Evolutionary conservation across 2,329 filamentous ascomycete species (phyloP).

Genomic region (Helminthosporium solani): DNA sequence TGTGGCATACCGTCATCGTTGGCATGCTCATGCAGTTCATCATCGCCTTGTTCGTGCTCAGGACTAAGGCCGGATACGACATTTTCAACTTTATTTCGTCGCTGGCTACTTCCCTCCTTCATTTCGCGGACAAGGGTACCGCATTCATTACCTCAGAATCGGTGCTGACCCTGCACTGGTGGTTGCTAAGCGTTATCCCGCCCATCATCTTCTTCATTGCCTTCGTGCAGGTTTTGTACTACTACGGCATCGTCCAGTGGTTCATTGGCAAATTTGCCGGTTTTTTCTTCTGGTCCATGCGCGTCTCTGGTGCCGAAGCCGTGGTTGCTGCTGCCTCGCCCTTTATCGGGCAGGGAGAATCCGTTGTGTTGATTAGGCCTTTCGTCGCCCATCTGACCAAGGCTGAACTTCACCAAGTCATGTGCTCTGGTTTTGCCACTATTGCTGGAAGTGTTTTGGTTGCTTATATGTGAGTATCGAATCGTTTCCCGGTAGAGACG

Average conservation of each 20-base stretch:
- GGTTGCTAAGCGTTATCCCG: conserved; percentile 78
- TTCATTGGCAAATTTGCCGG: conserved; percentile 82
- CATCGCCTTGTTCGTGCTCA: conserved; percentile 82
- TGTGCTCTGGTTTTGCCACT: conserved; percentile 90
- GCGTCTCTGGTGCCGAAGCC: conserved; percentile 87
- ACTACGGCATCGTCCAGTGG: conserved; percentile 82
- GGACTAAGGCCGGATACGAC: conserved; percentile 76
- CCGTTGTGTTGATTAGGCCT: conserved; percentile 85
- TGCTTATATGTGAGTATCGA: conserved; percentile 64
- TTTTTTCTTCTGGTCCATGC: conserved; percentile 89
- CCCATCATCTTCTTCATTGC: conserved; percentile 96
- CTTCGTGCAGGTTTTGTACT: conserved; percentile 83
- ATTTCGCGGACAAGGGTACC: conserved; percentile 73
- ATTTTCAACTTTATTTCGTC: conserved; percentile 88
- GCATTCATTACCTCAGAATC: conserved; percentile 64
- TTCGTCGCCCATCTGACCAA: conserved; percentile 83
- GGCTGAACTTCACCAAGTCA: conserved; percentile 87
- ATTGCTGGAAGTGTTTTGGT: conserved; percentile 87
- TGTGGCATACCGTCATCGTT: conserved; percentile 65
- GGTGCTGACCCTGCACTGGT: conserved; percentile 55
- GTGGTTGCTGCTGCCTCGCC: conserved; percentile 90
- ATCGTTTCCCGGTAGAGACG: background rate
- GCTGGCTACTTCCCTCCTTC: conserved; percentile 71
- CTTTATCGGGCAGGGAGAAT: conserved; percentile 93
- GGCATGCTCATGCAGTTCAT: conserved; percentile 89